These are phyloP conservation scores for Trichoderma harzianum DNA, from an alignment of 2,329 filamentous ascomycete genomes.

Conservation along the genomic window DNA sequence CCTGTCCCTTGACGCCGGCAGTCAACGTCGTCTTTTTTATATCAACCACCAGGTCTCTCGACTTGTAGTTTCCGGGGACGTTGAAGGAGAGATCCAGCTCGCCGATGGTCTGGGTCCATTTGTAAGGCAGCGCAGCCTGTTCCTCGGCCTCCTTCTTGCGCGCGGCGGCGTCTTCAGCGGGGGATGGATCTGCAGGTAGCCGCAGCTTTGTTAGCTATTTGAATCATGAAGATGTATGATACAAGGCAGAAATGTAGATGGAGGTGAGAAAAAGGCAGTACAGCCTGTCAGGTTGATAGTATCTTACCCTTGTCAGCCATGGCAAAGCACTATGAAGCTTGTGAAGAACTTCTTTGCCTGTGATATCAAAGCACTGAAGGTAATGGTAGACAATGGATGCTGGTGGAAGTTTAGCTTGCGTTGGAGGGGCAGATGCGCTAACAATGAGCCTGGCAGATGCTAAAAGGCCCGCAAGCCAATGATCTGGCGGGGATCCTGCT, in stretches of 20 bases:
- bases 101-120: conserved; percentile 90
- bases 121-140: conserved; percentile 90
- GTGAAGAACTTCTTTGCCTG: not conserved
- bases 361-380: not conserved
- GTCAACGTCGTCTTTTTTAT: conserved; percentile 75
- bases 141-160: conserved; percentile 76
- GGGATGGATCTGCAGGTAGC: conserved; percentile 44
- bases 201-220: conserved; percentile 13
- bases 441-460: not conserved
- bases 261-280: not conserved
- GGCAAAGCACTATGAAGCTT: conserved; percentile 13
- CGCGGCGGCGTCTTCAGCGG: conserved; percentile 56
- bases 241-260: not conserved
- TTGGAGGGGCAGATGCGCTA: conserved; percentile 24
- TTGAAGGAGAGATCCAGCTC: conserved; percentile 78
- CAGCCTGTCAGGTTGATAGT: not conserved
- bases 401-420: conserved; percentile 23
- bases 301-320: conserved; percentile 43
- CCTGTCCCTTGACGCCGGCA: conserved; percentile 84
- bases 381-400: conserved; percentile 18
- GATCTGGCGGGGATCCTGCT: not conserved
- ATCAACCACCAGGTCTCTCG: conserved; percentile 75
- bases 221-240: not conserved
- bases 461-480: not conserved
- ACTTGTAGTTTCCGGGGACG: conserved; percentile 80